Base-by-base conservation (phyloP, 163 green algal genomes). In the Volvox carteri region DNA sequence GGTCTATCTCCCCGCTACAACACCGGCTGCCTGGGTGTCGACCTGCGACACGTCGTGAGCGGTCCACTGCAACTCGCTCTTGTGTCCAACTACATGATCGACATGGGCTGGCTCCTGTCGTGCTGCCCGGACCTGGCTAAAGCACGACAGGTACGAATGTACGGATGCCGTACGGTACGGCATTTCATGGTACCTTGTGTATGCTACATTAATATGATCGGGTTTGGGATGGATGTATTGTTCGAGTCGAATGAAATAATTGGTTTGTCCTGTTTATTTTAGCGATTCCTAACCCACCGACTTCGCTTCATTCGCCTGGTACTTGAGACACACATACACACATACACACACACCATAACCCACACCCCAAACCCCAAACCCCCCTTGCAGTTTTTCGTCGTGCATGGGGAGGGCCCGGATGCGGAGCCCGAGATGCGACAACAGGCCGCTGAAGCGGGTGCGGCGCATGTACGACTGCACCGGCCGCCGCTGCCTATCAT, bases 41-140 rank as follows among this genome's bases (percentile, higher is more conserved):
- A 52, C 19, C 81, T 97, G 50, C 2, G 58, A 0, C 48, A 91
- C 37, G 42, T 97, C 33, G 83, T 96, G 4, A 91, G 91, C 14
- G 52, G 56, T 67, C 50, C 48, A 0, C 91, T 96, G 62, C 37
- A 65, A 12, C 91, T 91, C 60, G 80, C 78, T 25, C 54, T 97
- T 30, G 87, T 95, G 19, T 94, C 87, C 56, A 97, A 98, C 78
- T 97, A 92, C 88, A 97, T 97, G 95, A 74, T 98, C 19, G 96
- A 98, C 90, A 30, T 97, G n/a, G 3, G 21, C 16, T 98, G 94
- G 95, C 93, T 98, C 41, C 60, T 97, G 25, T 91, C 83, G 0
- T 92, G 93, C 35, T 96, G 92, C 88, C 95, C 96, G 14, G 90
- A 91, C 76, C 74, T 98, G 19, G 16, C 62, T 0, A 16, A n/a